Base-by-base conservation (phyloP, 2,329 filamentous ascomycete genomes). In the Talaromyces rugulosus region DNA sequence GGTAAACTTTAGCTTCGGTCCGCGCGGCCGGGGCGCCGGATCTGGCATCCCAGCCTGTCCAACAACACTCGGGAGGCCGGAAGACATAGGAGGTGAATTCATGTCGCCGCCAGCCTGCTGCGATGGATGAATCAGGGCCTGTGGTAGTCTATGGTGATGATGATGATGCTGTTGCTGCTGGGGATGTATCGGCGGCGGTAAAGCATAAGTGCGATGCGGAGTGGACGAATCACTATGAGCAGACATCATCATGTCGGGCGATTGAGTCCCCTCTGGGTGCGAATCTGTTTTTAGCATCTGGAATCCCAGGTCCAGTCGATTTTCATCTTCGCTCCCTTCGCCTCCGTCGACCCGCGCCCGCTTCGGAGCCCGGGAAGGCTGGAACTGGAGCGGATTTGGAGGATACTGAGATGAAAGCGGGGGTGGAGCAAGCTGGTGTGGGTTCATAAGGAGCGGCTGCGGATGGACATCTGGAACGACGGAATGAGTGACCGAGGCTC, bases 1-100 rank as follows among this genome's bases (percentile, higher is more conserved):
- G 0, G 92, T 96, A 72, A 97, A 97, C 77, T 96, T 96, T 68
- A 96, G 82, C 78, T 96, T 97, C 6, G 92, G 92, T 3, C 91
- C 92, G 63, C 90, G 87, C 9, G 93, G 93, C 68, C 89, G 82
- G 58, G 89, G 85, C 51, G 92, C 92, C 59, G 92, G 92, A 47
- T 84, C 78, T 14, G 93, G 93, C 92, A 96, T 96, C 56, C 92
- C 92, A 51, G 85, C 87, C 72, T 92, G 88, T 50, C 92, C 92
- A 58, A 96, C 91, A 53, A 96, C 88, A 70, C 89, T 95, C n/a
- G 90, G 89, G 34, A 90, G 89, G 8, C 89, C 83, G 80, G 78
- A 86, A 77, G 68, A 77, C 69, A 67, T 72, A 70, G 67, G 78
- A 71, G 71, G 76, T 56, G 74, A 78, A 44, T 75, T 63, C 59